Conservation (phyloP, 306 rosid genomes). For the Gastrolobium bilobum region DNA sequence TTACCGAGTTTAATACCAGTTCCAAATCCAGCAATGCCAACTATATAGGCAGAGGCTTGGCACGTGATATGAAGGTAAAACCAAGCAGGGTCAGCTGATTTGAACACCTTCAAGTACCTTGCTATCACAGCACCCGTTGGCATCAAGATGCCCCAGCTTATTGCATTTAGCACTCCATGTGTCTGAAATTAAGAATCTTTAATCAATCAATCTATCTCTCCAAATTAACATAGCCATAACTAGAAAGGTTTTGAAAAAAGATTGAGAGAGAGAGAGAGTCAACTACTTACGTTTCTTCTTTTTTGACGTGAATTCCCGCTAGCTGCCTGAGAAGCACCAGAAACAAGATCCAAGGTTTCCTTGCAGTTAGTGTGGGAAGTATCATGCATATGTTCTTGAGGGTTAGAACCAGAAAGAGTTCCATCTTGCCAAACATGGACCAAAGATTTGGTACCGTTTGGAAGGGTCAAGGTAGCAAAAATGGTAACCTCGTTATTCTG, state of each 20-base stretch:
- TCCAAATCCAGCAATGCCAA: slow-evolving; percentile 91
- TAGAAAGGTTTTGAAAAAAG: not conserved
- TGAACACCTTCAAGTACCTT: slow-evolving; percentile 81
- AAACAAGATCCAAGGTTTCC: slow-evolving; percentile 62
- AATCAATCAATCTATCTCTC: not conserved
- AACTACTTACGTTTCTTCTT: slow-evolving; percentile 66
- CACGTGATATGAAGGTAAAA: slow-evolving; percentile 84
- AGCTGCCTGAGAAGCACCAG: slow-evolving; percentile 55
- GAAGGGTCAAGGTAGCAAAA: slow-evolving; percentile 66
- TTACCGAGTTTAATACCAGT: slow-evolving; percentile 82
- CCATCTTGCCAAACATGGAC: slow-evolving; percentile 85
- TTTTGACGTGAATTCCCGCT: slow-evolving; percentile 45
- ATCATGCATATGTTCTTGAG: slow-evolving; percentile 27
- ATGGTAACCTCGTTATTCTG: slow-evolving; percentile 62
- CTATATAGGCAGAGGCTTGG: slow-evolving; percentile 80
- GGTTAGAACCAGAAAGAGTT: slow-evolving; percentile 45
- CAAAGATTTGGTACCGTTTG: slow-evolving; percentile 49
- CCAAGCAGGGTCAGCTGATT: slow-evolving; percentile 93
- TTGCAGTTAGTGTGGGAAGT: slow-evolving; percentile 45
- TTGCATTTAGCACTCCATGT: slow-evolving; percentile 79
- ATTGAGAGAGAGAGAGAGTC: not conserved
- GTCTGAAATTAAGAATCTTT: slow-evolving; percentile 54
- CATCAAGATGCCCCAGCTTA: slow-evolving; percentile 88
- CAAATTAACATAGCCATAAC: not conserved
- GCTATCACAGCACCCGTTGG: slow-evolving; percentile 79